phyloP scores from a whole-genome alignment of 2,329 filamentous ascomycete species.

The Stagonosporopsis vannaccii region DNA sequence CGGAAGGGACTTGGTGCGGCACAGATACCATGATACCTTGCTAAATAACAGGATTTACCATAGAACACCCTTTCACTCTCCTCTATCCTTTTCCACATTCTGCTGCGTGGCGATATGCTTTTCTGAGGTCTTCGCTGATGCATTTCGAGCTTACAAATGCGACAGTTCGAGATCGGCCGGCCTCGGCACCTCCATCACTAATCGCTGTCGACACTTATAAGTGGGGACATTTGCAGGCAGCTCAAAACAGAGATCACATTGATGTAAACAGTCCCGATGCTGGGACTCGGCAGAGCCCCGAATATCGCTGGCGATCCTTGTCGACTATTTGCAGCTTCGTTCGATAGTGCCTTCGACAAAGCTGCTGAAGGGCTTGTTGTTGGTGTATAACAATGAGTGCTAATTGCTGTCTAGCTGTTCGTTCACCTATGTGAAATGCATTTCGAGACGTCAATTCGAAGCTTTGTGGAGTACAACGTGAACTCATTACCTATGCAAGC shows the following conservation, averaged over 20 bases:
- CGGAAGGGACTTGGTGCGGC: conserved; percentile 6
- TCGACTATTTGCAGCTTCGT: not conserved
- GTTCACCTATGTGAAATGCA: no score
- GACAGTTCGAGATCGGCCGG: conserved; percentile 8
- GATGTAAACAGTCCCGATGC: not conserved
- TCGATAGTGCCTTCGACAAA: not conserved
- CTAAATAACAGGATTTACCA: conserved; percentile 26
- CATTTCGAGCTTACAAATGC: conserved; percentile 18
- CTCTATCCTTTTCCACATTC: not conserved
- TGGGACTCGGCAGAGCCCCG: not conserved
- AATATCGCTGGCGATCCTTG: not conserved
- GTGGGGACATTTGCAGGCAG: not conserved
- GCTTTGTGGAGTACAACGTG: no score
- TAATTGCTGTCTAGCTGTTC: no score
- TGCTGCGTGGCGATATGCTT: not conserved
- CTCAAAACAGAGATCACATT: not conserved
- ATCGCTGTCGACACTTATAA: not conserved
- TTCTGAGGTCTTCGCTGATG: not conserved
- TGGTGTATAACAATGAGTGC: no score
- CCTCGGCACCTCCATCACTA: conserved; percentile 8
- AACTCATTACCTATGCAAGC: no score
- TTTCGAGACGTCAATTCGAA: no score
- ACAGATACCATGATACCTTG: conserved; percentile 27
- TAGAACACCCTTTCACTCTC: not conserved
- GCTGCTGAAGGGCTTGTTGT: no score